A percentile compares a stretch with the other conserved stretches of the same genome.
Evolutionary conservation across 352 stramenopile species (phyloP).

Genomic region (Globisporangium viniferum): DNA sequence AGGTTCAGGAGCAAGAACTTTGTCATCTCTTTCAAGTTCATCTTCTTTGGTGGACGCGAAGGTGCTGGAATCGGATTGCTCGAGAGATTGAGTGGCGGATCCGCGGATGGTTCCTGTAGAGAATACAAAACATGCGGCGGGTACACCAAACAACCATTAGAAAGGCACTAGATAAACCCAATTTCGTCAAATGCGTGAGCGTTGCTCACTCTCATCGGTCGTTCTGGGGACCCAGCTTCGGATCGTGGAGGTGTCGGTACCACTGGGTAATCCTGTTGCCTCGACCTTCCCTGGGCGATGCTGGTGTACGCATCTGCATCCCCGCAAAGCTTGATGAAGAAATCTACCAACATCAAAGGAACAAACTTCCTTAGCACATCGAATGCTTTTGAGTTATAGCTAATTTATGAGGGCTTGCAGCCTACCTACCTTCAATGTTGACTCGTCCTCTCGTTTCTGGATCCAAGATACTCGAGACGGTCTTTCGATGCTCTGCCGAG

Average conservation of each 20-base stretch:
- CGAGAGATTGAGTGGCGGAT: constrained; percentile 16
- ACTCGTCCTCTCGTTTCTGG: constrained; percentile 47
- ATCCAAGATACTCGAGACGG: constrained; percentile 49
- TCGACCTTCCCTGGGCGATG: constrained; percentile 19
- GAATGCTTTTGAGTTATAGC: not conserved
- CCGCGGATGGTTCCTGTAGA: constrained; percentile 19
- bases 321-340: constrained; percentile 72
- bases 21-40: constrained; percentile 79
- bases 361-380: not conserved
- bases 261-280: not conserved
- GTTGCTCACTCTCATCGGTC: not conserved
- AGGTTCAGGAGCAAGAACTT: constrained; percentile 66
- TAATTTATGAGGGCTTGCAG: not conserved
- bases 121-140: not conserved
- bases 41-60: constrained; percentile 30
- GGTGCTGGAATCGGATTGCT: constrained; percentile 26
- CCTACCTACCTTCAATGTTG: constrained; percentile 62
- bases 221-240: constrained; percentile 8
- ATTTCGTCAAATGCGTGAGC: not conserved
- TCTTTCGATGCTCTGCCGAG: constrained; percentile 34
- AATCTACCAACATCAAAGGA: constrained; percentile 33
- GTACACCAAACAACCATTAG: not conserved
- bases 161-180: not conserved
- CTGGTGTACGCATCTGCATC: constrained; percentile 53
- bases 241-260: constrained; percentile 5